Evolutionary conservation across 768 basidiomycete species (phyloP), one percentile per base, ranked within the genome.

Genomic region (Lyophyllum decastes): DNA sequence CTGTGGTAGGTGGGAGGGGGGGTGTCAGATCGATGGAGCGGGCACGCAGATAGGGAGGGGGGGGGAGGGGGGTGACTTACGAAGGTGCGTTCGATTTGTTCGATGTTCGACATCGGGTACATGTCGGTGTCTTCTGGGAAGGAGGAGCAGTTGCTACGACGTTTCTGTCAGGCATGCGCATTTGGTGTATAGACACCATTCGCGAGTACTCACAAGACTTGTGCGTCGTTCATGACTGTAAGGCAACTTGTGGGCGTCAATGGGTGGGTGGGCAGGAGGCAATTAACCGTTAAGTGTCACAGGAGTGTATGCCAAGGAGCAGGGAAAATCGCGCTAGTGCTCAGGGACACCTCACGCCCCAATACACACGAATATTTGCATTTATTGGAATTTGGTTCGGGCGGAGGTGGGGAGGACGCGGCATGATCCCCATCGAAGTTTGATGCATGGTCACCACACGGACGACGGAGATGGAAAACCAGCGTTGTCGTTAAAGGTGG

Each of bases 71-170:
- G 2, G n/a, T n/a, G 2, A 19, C 66, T 57, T 34, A 66, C 66
- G 38, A 66, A 65, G 19, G 54, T 45, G 24, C 63, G 65, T 54
- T 62, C 63, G 11, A 64, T 45, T 19, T 44, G 54, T 49, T 58
- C 61, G 11, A 62, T 52, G 35, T 47, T 56, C 34, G 57, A 61
- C 56, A 51, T 50, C 11, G 50, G 54, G 24, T 58, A 51, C 0
- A 44, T 38, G 46, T 62, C 57, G 24, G 47, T 53, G 27, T 55
- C 57, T 35, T 11, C 27, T 33, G 38, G 41, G 11, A 49, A n/a
- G 11, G 52, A 57, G 48, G 41, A 6, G 35, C 3, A 38, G 11
- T 4, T 38, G 35, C 30, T 38, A 38, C n/a, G n/a, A 38, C 35
- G 9, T 4, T 7, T 16, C 6, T 11, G 16, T 11, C 35, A 11